These are phyloP conservation scores for Paramecium pentaurelia DNA, from an alignment of 73 alveolate genomes.

Conservation along the genomic window DNA sequence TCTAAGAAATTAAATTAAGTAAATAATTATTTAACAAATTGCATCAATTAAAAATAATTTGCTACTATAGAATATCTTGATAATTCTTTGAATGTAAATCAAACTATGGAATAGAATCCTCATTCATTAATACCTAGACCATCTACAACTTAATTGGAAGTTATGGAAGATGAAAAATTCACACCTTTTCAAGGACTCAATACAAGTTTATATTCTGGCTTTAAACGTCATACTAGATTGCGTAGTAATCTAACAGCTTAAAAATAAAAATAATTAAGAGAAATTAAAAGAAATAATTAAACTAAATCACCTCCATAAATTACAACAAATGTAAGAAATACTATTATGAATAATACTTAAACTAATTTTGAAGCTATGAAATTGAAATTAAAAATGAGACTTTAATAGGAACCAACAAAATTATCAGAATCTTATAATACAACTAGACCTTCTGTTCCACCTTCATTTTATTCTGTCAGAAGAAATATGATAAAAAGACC, in stretches of 20 bases:
- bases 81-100: neutral
- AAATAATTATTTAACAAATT: neutral
- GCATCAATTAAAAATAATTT: neutral
- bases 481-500: neutral
- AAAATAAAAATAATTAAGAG: neutral
- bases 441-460: neutral
- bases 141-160: neutral
- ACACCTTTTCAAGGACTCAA: neutral
- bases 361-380: neutral
- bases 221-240: neutral
- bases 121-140: neutral
- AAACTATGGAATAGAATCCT: neutral
- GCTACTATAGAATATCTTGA: neutral
- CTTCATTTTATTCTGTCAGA: conserved; percentile 38
- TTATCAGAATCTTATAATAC: neutral
- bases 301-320: neutral
- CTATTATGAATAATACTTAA: neutral
- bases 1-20: neutral
- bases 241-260: neutral
- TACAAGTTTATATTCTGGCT: neutral
- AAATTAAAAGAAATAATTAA: neutral
- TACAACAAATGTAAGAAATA: neutral
- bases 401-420: neutral
- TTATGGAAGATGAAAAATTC: neutral
- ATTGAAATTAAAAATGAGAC: neutral